Evolutionary conservation across 257 asterid genomes (phyloP), one percentile per base, ranked within the genome.

Genomic region (Nicotiana paniculata): DNA sequence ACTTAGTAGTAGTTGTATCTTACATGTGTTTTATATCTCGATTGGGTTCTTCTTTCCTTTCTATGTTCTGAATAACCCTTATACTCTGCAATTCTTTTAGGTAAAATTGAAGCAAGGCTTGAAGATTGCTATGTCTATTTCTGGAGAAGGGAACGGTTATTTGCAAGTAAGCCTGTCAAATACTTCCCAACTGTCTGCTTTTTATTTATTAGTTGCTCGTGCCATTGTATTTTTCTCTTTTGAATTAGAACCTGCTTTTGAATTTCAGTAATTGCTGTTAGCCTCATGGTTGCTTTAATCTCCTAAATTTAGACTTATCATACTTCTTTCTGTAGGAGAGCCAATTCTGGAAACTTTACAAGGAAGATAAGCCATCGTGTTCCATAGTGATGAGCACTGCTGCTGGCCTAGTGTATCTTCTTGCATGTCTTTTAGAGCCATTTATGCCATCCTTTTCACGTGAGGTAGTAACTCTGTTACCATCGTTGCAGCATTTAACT

Each of bases 321-420:
- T 58, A 58, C 64, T 58, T 55, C 21, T 55, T 55, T 55, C 7
- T 84, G 82, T 80, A 95, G 98, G 97, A 89, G 82, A 89, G 91
- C 86, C 93, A 91, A 88, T 92, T 93, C 83, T 95, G 99, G 98
- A 93, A 90, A 88, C 98, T 93, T 86, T 95, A 91, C 92, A 95
- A 91, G 83, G 97, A 95, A 89, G 93, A 93, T 78, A 88, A 43
- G n/a, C 33, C 90, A 62, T 79, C 93, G 35, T 93, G 98, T 87
- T 85, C 92, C 15, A 82, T 92, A 78, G 98, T 93, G 59, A 91
- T 93, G 95, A 93, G 86, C 87, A 92, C 98, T 77, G 83, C 97
- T 43, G 86, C 89, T 13, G 98, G 98, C 81, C 81, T 95, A 66
- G 98, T 95, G 21, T 89, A 91, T 86, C 92, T 95, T 82, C 97